Base-by-base conservation (phyloP, 495 filamentous ascomycete genomes). In the Aspergillus steynii region DNA sequence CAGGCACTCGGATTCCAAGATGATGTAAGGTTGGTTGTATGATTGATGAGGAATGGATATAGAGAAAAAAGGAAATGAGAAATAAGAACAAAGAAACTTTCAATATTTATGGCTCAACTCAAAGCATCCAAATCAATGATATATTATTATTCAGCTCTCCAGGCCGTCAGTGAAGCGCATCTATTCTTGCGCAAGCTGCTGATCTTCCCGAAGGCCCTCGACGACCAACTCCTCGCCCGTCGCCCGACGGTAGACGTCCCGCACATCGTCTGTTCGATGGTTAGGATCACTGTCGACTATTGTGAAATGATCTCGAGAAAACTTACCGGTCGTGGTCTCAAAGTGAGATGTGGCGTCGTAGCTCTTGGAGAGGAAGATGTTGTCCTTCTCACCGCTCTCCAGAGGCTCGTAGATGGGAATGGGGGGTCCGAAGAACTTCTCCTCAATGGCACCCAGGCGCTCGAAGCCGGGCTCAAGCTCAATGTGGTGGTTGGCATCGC, bases 261-360 rank as follows among this genome's bases (percentile, higher is more conserved):
- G 88, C 64, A 99, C 92, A 75, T 99, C 93, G 74, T 96, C 96
- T 81, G 8, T 49, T 9, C 42, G 42, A 55, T 14, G 29, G 61
- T 52, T 61, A 55, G 28, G 8, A 4, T 0, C 32, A 28, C 45
- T 46, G 12, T 15, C 37, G 31, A 45, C 27, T 32, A n/a, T 50
- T 12, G n/a, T 1, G 5, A 2, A 15, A 14, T 28, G 34, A 15
- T 25, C 5, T 46, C 6, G 27, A 50, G 3, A 50, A 27, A 29
- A 58, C 74, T 69, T 81, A 86, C 86, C 81, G 53, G 89, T 92
- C 28, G 87, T 90, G 12, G 92, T 96, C 84, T 99, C 95, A 68
- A 99, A 99, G 81, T 99, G 95, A 67, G 90, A 95, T 61, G 91
- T 96, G 34, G 95, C 89, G 71, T 99, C 95, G 75, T 99, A 99